Conservation (phyloP, 768 basidiomycete genomes). For the Tephrocybe sp. region DNA sequence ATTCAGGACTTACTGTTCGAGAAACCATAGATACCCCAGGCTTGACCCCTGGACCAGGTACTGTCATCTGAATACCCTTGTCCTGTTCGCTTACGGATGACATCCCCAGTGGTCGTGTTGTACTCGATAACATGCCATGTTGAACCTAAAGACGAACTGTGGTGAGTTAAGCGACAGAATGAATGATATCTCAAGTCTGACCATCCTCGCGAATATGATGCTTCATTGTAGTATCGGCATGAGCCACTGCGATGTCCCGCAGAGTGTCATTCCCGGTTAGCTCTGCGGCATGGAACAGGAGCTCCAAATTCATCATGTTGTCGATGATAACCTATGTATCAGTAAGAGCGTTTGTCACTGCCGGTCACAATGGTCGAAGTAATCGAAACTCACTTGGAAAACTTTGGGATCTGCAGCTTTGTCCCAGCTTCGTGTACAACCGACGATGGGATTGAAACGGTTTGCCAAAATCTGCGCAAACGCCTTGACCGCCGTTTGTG, state of each 20-base stretch:
- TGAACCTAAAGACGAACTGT: slow-evolving; percentile 32
- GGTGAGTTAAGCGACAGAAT: not conserved
- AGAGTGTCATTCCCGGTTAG: slow-evolving; percentile 63
- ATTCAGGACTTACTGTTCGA: slow-evolving; percentile 55
- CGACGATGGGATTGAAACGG: slow-evolving; percentile 59
- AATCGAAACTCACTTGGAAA: slow-evolving; percentile 32
- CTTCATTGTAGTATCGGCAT: slow-evolving; percentile 66
- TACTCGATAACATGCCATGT: slow-evolving; percentile 72
- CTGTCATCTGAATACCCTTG: slow-evolving; percentile 68
- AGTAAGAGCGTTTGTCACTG: not conserved
- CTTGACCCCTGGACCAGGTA: slow-evolving; percentile 76
- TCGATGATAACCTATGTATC: slow-evolving; percentile 73
- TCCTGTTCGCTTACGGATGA: slow-evolving; percentile 54
- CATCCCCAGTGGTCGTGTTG: slow-evolving; percentile 63
- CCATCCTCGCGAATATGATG: slow-evolving; percentile 71
- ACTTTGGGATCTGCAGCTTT: slow-evolving; percentile 40
- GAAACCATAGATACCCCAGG: slow-evolving; percentile 72
- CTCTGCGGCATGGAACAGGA: slow-evolving; percentile 55
- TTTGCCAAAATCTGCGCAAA: slow-evolving; percentile 59
- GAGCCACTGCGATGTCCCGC: slow-evolving; percentile 60
- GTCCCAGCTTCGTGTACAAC: slow-evolving; percentile 73
- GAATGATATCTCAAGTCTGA: slow-evolving; percentile 22
- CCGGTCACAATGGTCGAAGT: no score
- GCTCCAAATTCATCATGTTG: slow-evolving; percentile 81
- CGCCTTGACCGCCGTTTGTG: slow-evolving; percentile 52